Percentiles rank a stretch among this genome's conserved stretches.
Evolutionary conservation across 768 basidiomycete species (phyloP).

Genomic region (Favolaschia claudopus): DNA sequence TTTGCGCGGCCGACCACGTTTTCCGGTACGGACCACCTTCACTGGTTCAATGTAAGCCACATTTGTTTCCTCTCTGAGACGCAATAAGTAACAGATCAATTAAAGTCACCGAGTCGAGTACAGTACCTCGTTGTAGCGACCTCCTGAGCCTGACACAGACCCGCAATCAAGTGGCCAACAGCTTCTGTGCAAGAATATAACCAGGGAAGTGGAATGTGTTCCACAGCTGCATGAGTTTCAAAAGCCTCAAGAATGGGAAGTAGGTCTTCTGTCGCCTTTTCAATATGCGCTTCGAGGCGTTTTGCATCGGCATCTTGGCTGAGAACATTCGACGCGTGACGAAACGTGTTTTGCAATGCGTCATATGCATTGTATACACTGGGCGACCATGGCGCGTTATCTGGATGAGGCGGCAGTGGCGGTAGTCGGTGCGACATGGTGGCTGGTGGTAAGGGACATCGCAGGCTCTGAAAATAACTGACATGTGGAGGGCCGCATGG

Average conservation of each 20-base stretch:
- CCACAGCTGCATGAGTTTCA: background rate
- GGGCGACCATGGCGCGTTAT: background rate
- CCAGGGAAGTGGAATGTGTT: slow-evolving; percentile 1
- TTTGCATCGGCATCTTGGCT: background rate
- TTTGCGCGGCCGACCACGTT: slow-evolving; percentile 1
- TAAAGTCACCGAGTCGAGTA: no score
- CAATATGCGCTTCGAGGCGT: background rate
- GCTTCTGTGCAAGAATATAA: background rate
- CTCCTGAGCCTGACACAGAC: background rate
- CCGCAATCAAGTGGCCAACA: background rate
- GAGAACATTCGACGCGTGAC: background rate
- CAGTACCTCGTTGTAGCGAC: background rate
- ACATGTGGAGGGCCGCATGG: no score
- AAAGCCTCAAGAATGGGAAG: background rate
- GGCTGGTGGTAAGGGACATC: background rate
- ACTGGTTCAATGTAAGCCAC: slow-evolving; percentile 8
- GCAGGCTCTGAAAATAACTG: no score
- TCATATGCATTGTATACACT: background rate
- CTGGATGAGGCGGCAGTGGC: background rate
- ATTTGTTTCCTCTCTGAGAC: slow-evolving; percentile 2
- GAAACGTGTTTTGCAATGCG: background rate
- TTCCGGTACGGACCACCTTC: background rate
- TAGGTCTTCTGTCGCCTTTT: background rate
- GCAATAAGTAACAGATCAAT: background rate
- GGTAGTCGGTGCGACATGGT: slow-evolving; percentile 5